Percentiles rank a stretch among this genome's conserved stretches.
These are phyloP conservation scores for Nicotiana tabacum DNA, from an alignment of 257 asterid species.

Conservation along the genomic window DNA sequence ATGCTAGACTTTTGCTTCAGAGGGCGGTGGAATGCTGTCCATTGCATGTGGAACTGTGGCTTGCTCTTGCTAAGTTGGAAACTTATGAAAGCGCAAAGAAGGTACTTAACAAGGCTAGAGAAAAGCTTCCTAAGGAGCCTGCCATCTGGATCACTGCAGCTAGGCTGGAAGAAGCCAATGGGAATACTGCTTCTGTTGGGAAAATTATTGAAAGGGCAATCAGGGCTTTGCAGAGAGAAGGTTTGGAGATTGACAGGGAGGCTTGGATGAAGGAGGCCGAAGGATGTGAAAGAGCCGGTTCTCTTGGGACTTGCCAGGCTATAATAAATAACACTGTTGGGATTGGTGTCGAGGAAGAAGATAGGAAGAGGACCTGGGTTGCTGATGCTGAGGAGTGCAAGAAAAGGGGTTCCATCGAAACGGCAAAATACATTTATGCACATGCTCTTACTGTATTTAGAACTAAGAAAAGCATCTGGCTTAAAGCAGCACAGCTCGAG, in stretches of 20 bases:
- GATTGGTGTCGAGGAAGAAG: conserved; percentile 90
- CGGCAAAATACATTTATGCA: conserved; percentile 83
- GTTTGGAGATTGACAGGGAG: conserved; percentile 84
- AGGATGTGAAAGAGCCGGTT: conserved; percentile 90
- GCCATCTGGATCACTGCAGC: conserved; percentile 94
- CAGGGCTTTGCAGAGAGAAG: conserved; percentile 73
- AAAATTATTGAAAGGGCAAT: conserved; percentile 81
- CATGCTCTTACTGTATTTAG: conserved; percentile 71
- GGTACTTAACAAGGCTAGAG: conserved; percentile 79
- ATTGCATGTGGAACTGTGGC: conserved; percentile 60
- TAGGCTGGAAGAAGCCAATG: conserved; percentile 87
- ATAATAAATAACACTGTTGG: conserved; percentile 72
- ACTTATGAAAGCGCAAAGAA: conserved; percentile 74
- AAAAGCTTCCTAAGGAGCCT: conserved; percentile 78
- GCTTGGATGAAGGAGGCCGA: conserved; percentile 97
- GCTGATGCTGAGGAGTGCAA: conserved; percentile 97
- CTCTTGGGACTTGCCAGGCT: conserved; percentile 82
- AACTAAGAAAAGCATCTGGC: conserved; percentile 97
- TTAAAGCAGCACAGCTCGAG: conserved; percentile 95
- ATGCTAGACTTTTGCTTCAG: conserved; percentile 63
- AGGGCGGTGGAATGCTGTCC: conserved; percentile 75
- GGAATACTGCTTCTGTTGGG: conserved; percentile 60
- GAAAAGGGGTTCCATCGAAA: conserved; percentile 86
- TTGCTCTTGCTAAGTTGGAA: conserved; percentile 87
- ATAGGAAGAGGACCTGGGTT: conserved; percentile 94